Evolutionary conservation across 2,329 filamentous ascomycete genomes (phyloP).

Genomic region (Xylaria sp.): DNA sequence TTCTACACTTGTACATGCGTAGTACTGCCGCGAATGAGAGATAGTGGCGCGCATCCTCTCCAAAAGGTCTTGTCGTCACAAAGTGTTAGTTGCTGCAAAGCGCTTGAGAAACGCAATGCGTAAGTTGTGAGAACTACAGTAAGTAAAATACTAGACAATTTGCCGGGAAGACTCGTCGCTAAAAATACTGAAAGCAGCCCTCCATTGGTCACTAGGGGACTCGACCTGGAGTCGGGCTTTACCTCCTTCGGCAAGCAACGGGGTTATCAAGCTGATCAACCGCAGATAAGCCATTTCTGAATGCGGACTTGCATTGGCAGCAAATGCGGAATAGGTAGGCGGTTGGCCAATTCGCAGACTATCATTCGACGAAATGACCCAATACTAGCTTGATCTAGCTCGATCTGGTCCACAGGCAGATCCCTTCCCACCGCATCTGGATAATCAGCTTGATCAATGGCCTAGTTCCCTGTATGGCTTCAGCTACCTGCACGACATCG

Average conservation of each 20-base stretch:
- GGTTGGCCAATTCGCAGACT: not conserved
- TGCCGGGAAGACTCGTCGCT: slow-evolving; percentile 5
- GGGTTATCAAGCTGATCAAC: slow-evolving; percentile 26
- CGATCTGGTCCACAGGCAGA: slow-evolving; percentile 20
- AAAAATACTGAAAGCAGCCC: not conserved
- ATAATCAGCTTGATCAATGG: slow-evolving; percentile 14
- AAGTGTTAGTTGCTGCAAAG: slow-evolving; percentile 21
- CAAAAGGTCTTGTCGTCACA: slow-evolving; percentile 3
- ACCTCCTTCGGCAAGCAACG: slow-evolving; percentile 26
- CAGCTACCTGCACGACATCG: slow-evolving; percentile 5
- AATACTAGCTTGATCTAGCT: slow-evolving; percentile 4
- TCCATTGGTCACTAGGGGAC: slow-evolving; percentile 22
- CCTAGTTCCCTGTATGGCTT: slow-evolving; percentile 7
- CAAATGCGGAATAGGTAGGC: slow-evolving; percentile 22
- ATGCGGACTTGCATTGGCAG: slow-evolving; percentile 11
- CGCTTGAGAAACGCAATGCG: slow-evolving; percentile 14
- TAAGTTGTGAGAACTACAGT: slow-evolving; percentile 28
- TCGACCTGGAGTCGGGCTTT: slow-evolving; percentile 10
- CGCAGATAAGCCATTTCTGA: slow-evolving; percentile 20
- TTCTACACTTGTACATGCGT: not conserved
- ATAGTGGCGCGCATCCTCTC: slow-evolving; percentile 17
- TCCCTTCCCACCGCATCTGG: slow-evolving; percentile 8
- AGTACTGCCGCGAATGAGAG: slow-evolving; percentile 21
- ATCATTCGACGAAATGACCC: slow-evolving; percentile 4
- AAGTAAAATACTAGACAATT: slow-evolving; percentile 8